Base-by-base conservation (phyloP, 192 early-diverging fungal genomes). In the Kickxella alabastrina region DNA sequence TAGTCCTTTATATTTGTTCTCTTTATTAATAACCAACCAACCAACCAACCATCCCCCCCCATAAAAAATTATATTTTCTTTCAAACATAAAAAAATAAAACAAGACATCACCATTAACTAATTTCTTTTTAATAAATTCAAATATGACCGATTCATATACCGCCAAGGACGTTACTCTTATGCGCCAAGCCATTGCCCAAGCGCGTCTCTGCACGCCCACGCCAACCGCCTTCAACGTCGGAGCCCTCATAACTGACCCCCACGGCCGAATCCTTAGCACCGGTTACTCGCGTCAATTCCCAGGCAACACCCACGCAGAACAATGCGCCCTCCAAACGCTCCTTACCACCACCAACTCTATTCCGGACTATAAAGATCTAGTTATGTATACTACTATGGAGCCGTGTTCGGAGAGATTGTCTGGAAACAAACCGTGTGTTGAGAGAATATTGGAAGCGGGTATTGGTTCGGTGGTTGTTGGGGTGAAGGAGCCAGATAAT, bases 291-390 rank as follows among this genome's bases (percentile, higher is more conserved):
- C 84, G 95, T 29, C 92, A 99, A 65, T 66, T 94, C 6, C 87
- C 88, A 1, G 97, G 95, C 1, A 99, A 99, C 65, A 98, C 95
- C 1, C 97, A 99, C 59, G 97, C 97, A 12, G 97, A 99, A 61
- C 85, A 99, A 75, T 88, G 86, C 43, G 87, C 87, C 21, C 74
- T 99, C 5, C 42, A 79, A 25, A 89, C 93, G 58, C 74, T 93
- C 1, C 21, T 17, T 18, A 6, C 6, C 5, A 22, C 15, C 48
- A 23, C 9, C 2, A 22, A 27, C 10, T 15, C 26, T 14, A 25
- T 4, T 6, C n/a, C 10, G 4, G 43, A 14, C 15, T 25, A 31
- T 0, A 12, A 31, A 25, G 26, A 47, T 12, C 23, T 52, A 10
- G 21, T 39, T 0, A 37, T 75, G 39, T 99, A 97, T 60, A 92